phyloP scores from a whole-genome alignment of 805 yeast genomes.

The Candida maris region DNA sequence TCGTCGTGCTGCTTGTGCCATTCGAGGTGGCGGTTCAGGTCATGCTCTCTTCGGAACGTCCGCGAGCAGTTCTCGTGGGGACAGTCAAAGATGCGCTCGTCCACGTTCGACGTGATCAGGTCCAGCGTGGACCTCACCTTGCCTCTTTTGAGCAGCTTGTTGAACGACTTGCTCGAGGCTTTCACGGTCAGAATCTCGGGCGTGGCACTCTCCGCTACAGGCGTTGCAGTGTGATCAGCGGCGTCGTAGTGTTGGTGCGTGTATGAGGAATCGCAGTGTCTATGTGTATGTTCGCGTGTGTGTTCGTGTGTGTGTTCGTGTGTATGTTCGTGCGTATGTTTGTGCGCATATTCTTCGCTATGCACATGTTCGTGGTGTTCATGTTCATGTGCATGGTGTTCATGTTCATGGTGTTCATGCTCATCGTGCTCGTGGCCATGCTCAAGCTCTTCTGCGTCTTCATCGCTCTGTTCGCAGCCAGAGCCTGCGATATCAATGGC shows the following conservation, averaged over 20 bases:
- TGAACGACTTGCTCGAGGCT: conserved; percentile 11
- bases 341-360: conserved; percentile 33
- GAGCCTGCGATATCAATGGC: too few relatives aligned
- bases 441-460: conserved; percentile 47
- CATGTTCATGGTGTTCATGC: conserved; percentile 52
- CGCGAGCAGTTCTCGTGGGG: conserved; percentile 50
- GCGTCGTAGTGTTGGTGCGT: neutral
- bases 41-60: conserved; percentile 47
- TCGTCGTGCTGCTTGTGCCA: conserved; percentile 43
- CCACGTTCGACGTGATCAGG: conserved; percentile 36
- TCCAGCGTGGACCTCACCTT: conserved; percentile 36
- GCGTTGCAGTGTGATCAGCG: neutral
- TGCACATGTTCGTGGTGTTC: conserved; percentile 50
- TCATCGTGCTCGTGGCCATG: conserved; percentile 53
- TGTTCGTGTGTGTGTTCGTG: neutral
- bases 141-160: conserved; percentile 42
- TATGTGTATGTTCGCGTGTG: neutral
- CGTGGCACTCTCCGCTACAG: neutral
- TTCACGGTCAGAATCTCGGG: conserved; percentile 5
- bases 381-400: conserved; percentile 47
- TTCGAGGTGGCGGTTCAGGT: conserved; percentile 44
- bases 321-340: neutral
- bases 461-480: too few relatives aligned
- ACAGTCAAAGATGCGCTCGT: conserved; percentile 39
- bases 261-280: neutral